Evolutionary conservation across 2,329 filamentous ascomycete genomes (phyloP).

Genomic region (Ambrosiella xylebori): DNA sequence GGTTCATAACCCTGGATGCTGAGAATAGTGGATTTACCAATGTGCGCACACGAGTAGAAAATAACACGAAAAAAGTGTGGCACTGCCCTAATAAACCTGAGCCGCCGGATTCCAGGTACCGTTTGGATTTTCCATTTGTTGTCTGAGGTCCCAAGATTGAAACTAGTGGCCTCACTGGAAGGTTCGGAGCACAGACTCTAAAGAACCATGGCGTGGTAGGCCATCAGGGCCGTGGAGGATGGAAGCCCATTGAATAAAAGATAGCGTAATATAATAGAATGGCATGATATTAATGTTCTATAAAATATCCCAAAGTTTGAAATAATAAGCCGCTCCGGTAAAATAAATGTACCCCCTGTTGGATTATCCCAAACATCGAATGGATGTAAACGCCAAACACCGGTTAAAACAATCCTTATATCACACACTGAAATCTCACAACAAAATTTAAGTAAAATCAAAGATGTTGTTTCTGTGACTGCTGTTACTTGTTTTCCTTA

Average conservation of each 20-base stretch:
- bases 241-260: conserved; percentile 29
- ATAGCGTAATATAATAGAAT: not conserved
- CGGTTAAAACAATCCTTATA: not conserved
- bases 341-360: too few species aligned
- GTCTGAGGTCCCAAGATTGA: conserved; percentile 36
- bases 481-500: not conserved
- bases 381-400: not conserved
- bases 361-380: too few species aligned
- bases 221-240: conserved; percentile 42
- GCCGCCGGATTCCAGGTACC: conserved; percentile 18
- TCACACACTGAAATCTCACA: not conserved
- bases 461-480: not conserved
- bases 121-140: conserved; percentile 42
- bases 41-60: not conserved
- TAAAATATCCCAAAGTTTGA: not conserved
- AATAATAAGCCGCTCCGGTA: too few species aligned
- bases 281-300: not conserved
- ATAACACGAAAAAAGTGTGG: not conserved
- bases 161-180: conserved; percentile 48
- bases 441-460: not conserved
- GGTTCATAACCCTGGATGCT: conserved; percentile 48
- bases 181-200: conserved; percentile 40
- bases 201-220: conserved; percentile 40
- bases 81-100: not conserved
- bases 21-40: conserved; percentile 36